Evolutionary conservation across 2,329 filamentous ascomycete genomes (phyloP).

Genomic region (Tolypocladium endophyticum): DNA sequence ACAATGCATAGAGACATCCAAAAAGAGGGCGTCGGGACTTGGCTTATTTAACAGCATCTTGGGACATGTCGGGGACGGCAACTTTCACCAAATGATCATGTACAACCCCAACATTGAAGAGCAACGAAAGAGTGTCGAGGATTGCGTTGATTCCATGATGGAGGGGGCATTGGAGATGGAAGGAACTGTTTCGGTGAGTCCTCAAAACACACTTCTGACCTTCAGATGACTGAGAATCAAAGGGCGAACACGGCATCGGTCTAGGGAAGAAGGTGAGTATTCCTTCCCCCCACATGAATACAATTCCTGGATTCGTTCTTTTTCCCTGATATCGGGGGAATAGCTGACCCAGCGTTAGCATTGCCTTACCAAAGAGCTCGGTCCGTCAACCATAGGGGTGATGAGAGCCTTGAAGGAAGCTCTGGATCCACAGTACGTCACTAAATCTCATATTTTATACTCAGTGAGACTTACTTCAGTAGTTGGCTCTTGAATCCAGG

Average conservation of each 20-base stretch:
- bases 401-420: conserved; percentile 57
- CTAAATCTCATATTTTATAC: neutral
- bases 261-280: conserved; percentile 51
- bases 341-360: conserved; percentile 11
- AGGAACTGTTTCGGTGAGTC: conserved; percentile 55
- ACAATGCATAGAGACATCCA: conserved; percentile 42
- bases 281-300: neutral
- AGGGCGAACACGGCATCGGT: conserved; percentile 60
- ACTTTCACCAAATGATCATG: conserved; percentile 51
- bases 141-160: conserved; percentile 59
- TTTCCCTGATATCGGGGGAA: neutral
- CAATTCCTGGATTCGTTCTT: no score
- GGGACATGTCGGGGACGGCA: conserved; percentile 65
- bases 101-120: conserved; percentile 38
- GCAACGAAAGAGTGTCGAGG: conserved; percentile 43
- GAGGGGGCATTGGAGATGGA: conserved; percentile 59
- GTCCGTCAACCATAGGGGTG: conserved; percentile 49
- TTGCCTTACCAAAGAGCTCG: conserved; percentile 52
- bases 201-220: conserved; percentile 7
- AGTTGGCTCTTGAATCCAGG: conserved; percentile 60
- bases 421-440: conserved; percentile 42
- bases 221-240: neutral
- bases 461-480: neutral
- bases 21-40: conserved; percentile 50
- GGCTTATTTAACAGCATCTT: conserved; percentile 57